These are phyloP conservation scores for Acacia crassicarpa DNA, from an alignment of 306 rosid species.

Conservation along the genomic window DNA sequence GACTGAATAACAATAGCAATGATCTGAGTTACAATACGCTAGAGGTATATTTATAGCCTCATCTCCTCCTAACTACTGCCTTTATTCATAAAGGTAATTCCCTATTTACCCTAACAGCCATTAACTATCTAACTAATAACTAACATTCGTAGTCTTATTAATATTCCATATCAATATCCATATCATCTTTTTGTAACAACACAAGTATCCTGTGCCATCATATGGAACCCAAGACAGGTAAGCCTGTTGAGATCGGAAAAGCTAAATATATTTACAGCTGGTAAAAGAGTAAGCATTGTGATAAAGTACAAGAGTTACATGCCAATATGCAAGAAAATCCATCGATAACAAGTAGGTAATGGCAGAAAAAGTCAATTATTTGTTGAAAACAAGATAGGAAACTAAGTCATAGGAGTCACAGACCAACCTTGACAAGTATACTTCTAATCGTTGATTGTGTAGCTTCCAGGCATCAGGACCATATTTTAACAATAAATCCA, in stretches of 20 bases:
- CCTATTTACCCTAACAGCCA: no score
- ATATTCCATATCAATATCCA: neutral
- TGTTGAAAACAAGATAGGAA: neutral
- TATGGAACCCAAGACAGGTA: constrained; percentile 7
- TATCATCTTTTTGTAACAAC: neutral
- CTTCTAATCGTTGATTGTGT: constrained; percentile 77
- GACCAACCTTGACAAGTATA: constrained; percentile 70
- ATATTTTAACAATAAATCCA: constrained; percentile 79
- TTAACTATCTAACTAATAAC: no score
- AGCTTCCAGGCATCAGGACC: constrained; percentile 89
- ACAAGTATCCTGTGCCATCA: neutral
- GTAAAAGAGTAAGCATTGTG: neutral
- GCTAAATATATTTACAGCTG: neutral
- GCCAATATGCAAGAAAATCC: constrained; percentile 10
- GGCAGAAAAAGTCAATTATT: neutral
- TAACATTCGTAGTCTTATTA: no score
- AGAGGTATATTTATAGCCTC: no score
- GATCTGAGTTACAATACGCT: no score
- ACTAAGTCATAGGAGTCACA: neutral
- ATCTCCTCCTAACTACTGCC: no score
- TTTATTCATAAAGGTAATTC: no score
- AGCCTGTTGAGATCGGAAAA: neutral
- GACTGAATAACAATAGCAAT: no score
- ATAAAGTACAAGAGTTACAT: constrained; percentile 5
- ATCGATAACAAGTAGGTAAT: neutral